A percentile compares a stretch with the other conserved stretches of the same genome.
These are phyloP conservation scores for Stygiomarasmius scandens DNA, from an alignment of 1,284 basidiomycete species.

Conservation along the genomic window DNA sequence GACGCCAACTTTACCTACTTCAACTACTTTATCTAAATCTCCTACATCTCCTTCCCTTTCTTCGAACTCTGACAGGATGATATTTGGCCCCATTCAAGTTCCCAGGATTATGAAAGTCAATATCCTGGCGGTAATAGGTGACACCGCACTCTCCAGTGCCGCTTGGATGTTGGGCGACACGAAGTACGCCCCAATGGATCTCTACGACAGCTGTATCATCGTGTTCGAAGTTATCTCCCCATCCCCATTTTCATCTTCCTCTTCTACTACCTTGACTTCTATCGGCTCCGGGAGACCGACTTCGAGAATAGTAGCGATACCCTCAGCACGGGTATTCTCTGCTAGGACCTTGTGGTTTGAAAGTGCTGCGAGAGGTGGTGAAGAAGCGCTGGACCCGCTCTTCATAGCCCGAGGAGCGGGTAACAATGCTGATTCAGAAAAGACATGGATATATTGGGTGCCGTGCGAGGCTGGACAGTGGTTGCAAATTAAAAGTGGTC, in stretches of 20 bases:
- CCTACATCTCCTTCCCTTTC: background rate
- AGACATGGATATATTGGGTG: conserved; percentile 25
- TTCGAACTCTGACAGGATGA: background rate
- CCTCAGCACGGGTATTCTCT: conserved; percentile 15
- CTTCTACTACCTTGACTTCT: background rate
- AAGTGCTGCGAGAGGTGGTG: conserved; percentile 19
- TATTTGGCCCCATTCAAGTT: too few species aligned
- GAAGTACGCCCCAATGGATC: conserved; percentile 13
- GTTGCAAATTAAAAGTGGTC: conserved; percentile 11
- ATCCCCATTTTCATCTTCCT: background rate
- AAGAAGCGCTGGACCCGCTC: conserved; percentile 13
- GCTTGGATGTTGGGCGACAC: conserved; percentile 21
- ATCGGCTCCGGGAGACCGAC: background rate
- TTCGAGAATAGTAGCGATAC: conserved; percentile 12
- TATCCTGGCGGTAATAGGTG: conserved; percentile 18
- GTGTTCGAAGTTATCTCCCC: conserved; percentile 9
- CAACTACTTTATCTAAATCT: background rate
- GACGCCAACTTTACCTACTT: background rate
- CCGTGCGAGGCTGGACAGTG: conserved; percentile 20
- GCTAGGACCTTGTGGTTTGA: background rate
- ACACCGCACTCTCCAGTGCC: conserved; percentile 20
- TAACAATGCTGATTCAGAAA: too few species aligned
- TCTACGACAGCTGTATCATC: conserved; percentile 26
- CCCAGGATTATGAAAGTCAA: background rate
- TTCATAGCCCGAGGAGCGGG: background rate